phyloP scores from a whole-genome alignment of 805 yeast species.

The Cyberlindnera euphorbiae region DNA sequence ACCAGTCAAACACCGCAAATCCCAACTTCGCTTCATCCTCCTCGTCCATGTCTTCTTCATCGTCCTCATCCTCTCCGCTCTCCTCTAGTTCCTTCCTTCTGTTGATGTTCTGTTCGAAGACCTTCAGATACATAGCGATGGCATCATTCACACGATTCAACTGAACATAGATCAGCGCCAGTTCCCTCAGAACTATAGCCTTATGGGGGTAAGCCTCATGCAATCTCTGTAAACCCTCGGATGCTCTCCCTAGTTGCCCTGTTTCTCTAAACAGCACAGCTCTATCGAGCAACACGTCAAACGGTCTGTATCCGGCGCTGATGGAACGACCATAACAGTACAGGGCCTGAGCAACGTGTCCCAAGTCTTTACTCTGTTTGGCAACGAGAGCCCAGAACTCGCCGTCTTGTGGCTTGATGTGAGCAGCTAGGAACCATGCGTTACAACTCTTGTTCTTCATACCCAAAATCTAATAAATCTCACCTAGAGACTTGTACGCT shows the following conservation, averaged over 20 bases:
- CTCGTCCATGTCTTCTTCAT: conserved; percentile 25
- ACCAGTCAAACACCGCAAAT: conserved; percentile 73
- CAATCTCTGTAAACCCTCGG: conserved; percentile 64
- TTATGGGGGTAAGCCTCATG: conserved; percentile 55
- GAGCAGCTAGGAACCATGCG: conserved; percentile 80
- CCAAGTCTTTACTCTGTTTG: conserved; percentile 56
- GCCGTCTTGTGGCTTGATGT: conserved; percentile 67
- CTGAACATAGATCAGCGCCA: conserved; percentile 48
- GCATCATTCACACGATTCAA: conserved; percentile 65
- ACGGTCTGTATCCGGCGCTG: conserved; percentile 40
- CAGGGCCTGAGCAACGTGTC: conserved; percentile 70
- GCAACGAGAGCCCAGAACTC: conserved; percentile 79
- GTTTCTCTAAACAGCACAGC: conserved; percentile 63
- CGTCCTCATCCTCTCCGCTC: neutral
- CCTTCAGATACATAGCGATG: conserved; percentile 58
- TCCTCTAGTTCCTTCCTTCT: conserved; percentile 26
- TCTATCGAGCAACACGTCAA: conserved; percentile 56
- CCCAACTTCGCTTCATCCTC: conserved; percentile 19
- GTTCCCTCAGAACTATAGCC: conserved; percentile 52
- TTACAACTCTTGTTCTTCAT: conserved; percentile 67
- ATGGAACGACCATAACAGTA: conserved; percentile 72
- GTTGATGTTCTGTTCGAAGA: conserved; percentile 55
- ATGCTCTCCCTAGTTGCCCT: conserved; percentile 64
- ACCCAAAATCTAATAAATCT: conserved; percentile 67
- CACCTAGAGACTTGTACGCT: conserved; percentile 87